Conservation (phyloP, 169 alveolate genomes). For the Perkinsus olseni region DNA sequence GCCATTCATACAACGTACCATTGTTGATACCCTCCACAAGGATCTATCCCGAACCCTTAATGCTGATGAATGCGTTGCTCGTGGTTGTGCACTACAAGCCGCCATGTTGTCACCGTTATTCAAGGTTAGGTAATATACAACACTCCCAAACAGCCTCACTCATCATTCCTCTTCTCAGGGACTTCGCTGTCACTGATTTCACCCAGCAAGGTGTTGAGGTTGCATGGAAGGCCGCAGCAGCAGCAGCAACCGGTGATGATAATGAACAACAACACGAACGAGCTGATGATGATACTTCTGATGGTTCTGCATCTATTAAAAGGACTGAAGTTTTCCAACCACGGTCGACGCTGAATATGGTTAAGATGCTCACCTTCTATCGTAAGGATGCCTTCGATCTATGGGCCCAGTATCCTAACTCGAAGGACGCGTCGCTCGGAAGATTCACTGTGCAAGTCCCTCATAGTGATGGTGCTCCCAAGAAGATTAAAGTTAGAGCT, state of each 20-base stretch:
- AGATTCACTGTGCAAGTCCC: background rate
- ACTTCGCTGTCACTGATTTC: background rate
- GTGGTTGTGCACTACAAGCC: constrained; percentile 94
- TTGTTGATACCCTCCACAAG: constrained; percentile 64
- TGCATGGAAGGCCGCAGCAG: background rate
- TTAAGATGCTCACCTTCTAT: background rate
- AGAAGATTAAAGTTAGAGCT: constrained; percentile 37
- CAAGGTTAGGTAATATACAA: background rate
- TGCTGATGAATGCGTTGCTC: constrained; percentile 92
- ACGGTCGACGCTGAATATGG: constrained; percentile 12
- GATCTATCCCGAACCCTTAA: constrained; percentile 81
- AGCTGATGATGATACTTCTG: background rate
- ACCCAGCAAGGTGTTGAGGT: background rate
- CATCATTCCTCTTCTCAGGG: background rate
- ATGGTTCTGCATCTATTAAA: background rate
- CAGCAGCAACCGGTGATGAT: no score
- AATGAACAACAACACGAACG: background rate
- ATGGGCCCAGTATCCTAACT: constrained; percentile 12
- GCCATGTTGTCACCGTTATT: background rate
- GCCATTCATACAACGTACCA: constrained; percentile 84
- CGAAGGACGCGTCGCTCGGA: background rate
- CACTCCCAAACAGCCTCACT: no score
- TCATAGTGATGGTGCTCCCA: constrained; percentile 25
- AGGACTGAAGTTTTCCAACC: constrained; percentile 1
- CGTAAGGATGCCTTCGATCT: constrained; percentile 17